Evolutionary conservation across 495 filamentous ascomycete genomes (phyloP), one percentile per base, ranked within the genome.

Genomic region (Penicillium roqueforti): DNA sequence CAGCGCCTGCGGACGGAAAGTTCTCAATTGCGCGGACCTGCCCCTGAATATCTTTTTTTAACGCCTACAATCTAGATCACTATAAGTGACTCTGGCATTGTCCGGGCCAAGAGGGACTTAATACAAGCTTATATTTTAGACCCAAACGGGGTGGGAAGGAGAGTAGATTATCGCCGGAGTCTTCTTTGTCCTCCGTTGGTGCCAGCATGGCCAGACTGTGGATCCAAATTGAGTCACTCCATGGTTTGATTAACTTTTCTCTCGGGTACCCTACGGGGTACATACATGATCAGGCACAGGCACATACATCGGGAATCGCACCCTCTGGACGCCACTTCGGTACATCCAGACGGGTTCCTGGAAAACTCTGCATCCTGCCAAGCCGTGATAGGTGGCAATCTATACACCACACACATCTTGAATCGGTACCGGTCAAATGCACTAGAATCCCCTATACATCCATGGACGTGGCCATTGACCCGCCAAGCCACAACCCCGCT

Each of bases 341-440:
- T 43, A 34, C 23, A 37, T 39, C 29, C 20, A 44, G 38, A 28
- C 49, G 22, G 11, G 0, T 26, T 41, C 14, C 50, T n/a, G 18
- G 28, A 52, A 52, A 52, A 43, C 40, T 28, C 50, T 51, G 16
- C 39, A 26, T 32, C 39, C 6, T 18, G 47, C 47, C 47, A 50
- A 50, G 47, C 36, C 23, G 8, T 26, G 11, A 6, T 11, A 14
- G 10, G 50, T 34, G 49, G 39, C 49, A 19, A 44, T 44, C 28
- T n/a, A 14, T 14, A 34, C 32, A 5, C 32, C n/a, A 16, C 6
- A 36, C 6, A 16, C 32, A 36, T 36, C n/a, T 16, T 16, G 32
- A 36, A 36, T 36, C 14, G 22, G 25, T 45, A 28, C 42, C 42
- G n/a, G n/a, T 29, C 42, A 45, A 45, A 8, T n/a, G 32, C 6